Base-by-base conservation (phyloP, 169 alveolate species). In the Fabrea salina region DNA sequence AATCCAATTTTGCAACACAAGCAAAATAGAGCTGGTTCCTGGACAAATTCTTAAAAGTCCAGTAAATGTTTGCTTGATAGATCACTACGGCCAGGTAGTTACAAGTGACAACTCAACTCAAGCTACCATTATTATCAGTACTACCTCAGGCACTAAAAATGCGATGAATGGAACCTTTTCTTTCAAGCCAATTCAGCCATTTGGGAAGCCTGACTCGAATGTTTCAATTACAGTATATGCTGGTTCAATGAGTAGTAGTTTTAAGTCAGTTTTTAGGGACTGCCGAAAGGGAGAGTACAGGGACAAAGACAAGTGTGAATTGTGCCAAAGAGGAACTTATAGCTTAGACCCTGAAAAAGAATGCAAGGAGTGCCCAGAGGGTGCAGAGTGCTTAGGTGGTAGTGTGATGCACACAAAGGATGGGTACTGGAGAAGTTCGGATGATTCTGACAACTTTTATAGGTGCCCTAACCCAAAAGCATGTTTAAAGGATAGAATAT, bases 321-420 rank as follows among this genome's bases (percentile, higher is more conserved):
- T 2, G 19, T 58, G 71, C 71, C 3, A 25, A 3, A 11, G 1
- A 3, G 71, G 71, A 58, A 58, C 5, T 3, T 66, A 32, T 11
- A 37, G 51, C 51, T 66, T 66, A 40, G 0, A 37, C 7, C 6
- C 64, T 11, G 5, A 37, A 0, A 11, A 40, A 32, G 5, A 32
- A 4, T 74, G 81, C 37, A 2, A 25, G 32, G 32, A 19, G 3
- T 74, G 81, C 11, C 81, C 71, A 53, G 32, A 13, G 4, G 49
- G 68, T 40, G 86, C 89, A 5, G 40, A 57, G n/a, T 86, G 92
- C 54, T 19, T 53, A 5, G 92, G 92, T 27, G 84, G 82, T 22
- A 22, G 13, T 59, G 33, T 3, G 33, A 83, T 86, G 5, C 80
- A 74, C 0, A 86, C 89, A 7, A 83, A 72, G 53, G 58, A 78